Evolutionary conservation across 129 eudicot species (phyloP), one percentile per base, ranked within the genome.

Genomic region (Flaveria bidentis): DNA sequence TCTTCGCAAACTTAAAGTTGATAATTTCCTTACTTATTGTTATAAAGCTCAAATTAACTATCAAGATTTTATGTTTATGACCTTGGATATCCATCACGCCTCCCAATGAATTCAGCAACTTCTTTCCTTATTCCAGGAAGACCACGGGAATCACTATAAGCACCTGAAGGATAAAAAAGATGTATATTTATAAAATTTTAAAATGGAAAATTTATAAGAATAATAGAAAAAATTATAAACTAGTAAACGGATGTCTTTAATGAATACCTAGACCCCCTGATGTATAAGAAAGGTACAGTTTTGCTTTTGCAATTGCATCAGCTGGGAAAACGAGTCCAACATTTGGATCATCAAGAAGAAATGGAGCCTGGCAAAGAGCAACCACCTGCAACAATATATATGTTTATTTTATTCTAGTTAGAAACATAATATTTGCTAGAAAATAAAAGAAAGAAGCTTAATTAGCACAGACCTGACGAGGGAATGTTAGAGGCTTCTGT

Each of bases 331-430:
- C 22, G 30, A 95, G 97, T 72, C 96, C 99, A 4, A 95, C 97
- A 91, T 95, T 95, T 18, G 97, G 97, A 82, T 95, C 99, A 82
- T 91, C 99, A 46, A 95, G 92, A 72, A 95, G 86, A 84, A 89
- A 95, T 69, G 99, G 99, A 85, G 99, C 99, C 85, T 95, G 99
- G 74, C 99, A 95, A 74, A 95, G 93, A 64, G 99, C 99, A 86
- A 95, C 82, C 82, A 95, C 99, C 99, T 95, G 87, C 75, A 79
- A 82, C 51, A 63, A 71, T 62, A 77, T 62, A 50, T 23, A 33
- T 57, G 33, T 72, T 49, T 39, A 1, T 36, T 64, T 51, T 66
- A 39, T 0, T 39, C 41, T 39, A 39, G 2, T 17, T 41, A 66
- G 39, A 42, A 80, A 33, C 36, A 58, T 17, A 72, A 39, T 60